Evolutionary conservation across 805 yeast genomes (phyloP).

Genomic region (Metschnikowia dekortorum): DNA sequence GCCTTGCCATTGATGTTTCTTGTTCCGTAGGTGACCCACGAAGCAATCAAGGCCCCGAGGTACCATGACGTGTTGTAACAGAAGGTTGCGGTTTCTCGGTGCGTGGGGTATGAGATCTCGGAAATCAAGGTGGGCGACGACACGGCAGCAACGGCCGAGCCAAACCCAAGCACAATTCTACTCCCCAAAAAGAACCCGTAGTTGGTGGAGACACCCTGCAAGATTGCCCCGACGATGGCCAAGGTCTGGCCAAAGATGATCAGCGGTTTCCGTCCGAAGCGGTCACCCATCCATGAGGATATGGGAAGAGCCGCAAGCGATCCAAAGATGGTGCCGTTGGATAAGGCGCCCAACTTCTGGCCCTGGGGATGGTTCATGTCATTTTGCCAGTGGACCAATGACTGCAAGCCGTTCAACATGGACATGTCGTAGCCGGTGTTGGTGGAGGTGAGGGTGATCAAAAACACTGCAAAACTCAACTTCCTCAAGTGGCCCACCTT

Average conservation of each 20-base stretch:
- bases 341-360: constrained; percentile 20
- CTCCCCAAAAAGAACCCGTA: constrained; percentile 37
- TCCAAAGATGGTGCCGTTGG: constrained; percentile 32
- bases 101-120: constrained; percentile 46
- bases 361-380: constrained; percentile 28
- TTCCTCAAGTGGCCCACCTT: constrained; percentile 33
- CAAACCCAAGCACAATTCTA: constrained; percentile 48
- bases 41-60: constrained; percentile 49
- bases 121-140: constrained; percentile 47
- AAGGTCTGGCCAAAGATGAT: constrained; percentile 26
- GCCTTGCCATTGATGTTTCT: constrained; percentile 17
- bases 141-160: constrained; percentile 38
- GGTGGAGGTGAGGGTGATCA: constrained; percentile 44
- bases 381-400: constrained; percentile 37
- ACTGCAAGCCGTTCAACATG: constrained; percentile 48
- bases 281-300: constrained; percentile 25
- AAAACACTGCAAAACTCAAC: constrained; percentile 35
- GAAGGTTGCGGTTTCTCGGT: constrained; percentile 28
- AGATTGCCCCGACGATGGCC: constrained; percentile 30
- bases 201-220: constrained; percentile 34
- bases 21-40: constrained; percentile 49
- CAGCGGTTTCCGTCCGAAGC: constrained; percentile 37
- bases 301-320: constrained; percentile 24
- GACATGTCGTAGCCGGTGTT: constrained; percentile 30
- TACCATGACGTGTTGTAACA: constrained; percentile 50